Percentiles rank a stretch among this genome's conserved stretches.
Conservation (phyloP, 768 basidiomycete species). For the Rhodotorula kratochvilovae region DNA sequence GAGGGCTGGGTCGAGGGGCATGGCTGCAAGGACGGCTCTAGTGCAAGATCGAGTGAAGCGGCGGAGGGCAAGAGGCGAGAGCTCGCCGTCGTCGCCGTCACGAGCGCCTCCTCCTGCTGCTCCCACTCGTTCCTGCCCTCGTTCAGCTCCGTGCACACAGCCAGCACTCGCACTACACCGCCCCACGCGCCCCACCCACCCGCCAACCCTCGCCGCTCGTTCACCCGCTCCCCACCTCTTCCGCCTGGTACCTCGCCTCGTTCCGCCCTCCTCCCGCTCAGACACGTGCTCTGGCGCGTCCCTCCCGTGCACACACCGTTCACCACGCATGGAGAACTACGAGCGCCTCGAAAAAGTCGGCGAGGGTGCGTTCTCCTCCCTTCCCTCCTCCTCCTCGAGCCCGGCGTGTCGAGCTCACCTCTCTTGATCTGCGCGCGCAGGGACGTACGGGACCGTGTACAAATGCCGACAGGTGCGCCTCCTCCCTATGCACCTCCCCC, state of each 20-base stretch:
- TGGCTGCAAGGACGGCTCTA: not conserved
- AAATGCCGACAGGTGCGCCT: constrained; percentile 69
- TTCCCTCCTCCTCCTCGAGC: not conserved
- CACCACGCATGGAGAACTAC: constrained; percentile 29
- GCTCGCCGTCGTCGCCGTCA: too few relatives aligned
- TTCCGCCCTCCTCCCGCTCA: not conserved
- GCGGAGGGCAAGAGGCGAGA: not conserved
- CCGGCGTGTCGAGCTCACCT: too few relatives aligned
- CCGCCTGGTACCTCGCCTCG: too few relatives aligned
- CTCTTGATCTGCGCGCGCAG: constrained; percentile 49
- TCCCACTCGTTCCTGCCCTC: too few relatives aligned
- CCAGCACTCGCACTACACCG: too few relatives aligned
- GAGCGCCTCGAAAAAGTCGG: constrained; percentile 35
- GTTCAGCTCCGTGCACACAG: too few relatives aligned
- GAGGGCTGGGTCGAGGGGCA: constrained; percentile 11
- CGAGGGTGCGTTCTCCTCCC: constrained; percentile 13
- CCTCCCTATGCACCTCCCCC: not conserved
- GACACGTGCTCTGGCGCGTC: too few relatives aligned
- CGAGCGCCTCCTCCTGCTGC: too few relatives aligned
- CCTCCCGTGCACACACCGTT: not conserved
- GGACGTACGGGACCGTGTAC: constrained; percentile 97
- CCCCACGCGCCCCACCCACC: too few relatives aligned
- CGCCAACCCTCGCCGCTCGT: too few relatives aligned
- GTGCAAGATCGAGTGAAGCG: not conserved
- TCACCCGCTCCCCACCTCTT: too few relatives aligned